A percentile compares a stretch with the other conserved stretches of the same genome.
phyloP scores from a whole-genome alignment of 805 yeast species.

The Wickerhamiella slavikovae region DNA sequence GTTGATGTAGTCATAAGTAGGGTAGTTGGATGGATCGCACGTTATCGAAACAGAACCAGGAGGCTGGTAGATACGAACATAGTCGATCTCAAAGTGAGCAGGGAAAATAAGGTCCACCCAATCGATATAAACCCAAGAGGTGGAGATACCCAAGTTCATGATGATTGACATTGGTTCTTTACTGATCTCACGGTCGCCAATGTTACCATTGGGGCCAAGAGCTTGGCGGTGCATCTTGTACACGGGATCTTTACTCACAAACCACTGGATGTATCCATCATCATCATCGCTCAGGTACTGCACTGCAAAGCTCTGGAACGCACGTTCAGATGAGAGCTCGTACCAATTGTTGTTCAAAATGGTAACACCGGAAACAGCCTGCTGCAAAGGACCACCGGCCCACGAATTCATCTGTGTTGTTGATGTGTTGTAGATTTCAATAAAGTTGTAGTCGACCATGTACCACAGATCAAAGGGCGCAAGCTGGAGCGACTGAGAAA shows the following conservation, averaged over 20 bases:
- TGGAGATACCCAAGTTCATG: conserved; percentile 75
- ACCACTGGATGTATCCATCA: conserved; percentile 68
- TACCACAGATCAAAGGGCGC: conserved; percentile 96
- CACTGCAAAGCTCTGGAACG: conserved; percentile 55
- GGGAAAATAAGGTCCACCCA: conserved; percentile 72
- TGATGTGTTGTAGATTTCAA: conserved; percentile 48
- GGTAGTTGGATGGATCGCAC: conserved; percentile 74
- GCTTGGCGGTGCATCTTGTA: conserved; percentile 54
- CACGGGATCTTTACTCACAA: conserved; percentile 63
- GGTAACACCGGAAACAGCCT: conserved; percentile 71
- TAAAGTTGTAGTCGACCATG: conserved; percentile 64
- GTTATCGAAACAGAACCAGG: conserved; percentile 34
- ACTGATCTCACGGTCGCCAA: conserved; percentile 61
- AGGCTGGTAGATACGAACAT: conserved; percentile 87
- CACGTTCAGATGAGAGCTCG: conserved; percentile 28
- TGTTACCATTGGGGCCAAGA: conserved; percentile 75
- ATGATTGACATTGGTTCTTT: conserved; percentile 88
- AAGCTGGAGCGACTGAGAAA: conserved; percentile 79
- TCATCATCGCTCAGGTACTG: conserved; percentile 58
- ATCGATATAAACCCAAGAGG: conserved; percentile 84
- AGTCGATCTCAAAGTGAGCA: conserved; percentile 51
- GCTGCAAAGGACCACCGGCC: conserved; percentile 86
- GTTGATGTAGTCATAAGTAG: conserved; percentile 68
- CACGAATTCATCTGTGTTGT: conserved; percentile 70
- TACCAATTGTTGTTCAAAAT: conserved; percentile 72